These are phyloP conservation scores for Mediolabrus comicus DNA, from an alignment of 108 stramenopile species.

Conservation along the genomic window DNA sequence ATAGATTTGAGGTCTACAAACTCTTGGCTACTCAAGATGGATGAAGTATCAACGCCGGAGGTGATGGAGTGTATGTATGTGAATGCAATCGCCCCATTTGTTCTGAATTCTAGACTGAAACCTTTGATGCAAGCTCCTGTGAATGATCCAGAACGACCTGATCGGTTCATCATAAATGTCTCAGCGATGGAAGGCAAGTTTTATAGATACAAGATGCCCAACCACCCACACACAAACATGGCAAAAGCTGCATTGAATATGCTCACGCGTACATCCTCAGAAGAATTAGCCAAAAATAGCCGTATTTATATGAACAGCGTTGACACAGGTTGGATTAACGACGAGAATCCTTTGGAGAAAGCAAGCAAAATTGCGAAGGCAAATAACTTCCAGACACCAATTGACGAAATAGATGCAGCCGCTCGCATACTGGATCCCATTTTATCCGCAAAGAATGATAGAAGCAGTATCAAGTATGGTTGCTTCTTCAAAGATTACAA, in stretches of 20 bases:
- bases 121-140: slow-evolving; percentile 68
- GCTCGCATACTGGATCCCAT: slow-evolving; percentile 86
- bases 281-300: slow-evolving; percentile 75
- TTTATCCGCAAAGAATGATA: slow-evolving; percentile 60
- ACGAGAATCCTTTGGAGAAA: slow-evolving; percentile 86
- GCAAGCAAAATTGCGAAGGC: slow-evolving; percentile 74
- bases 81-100: slow-evolving; percentile 91
- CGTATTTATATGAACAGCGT: slow-evolving; percentile 89
- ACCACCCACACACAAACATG: slow-evolving; percentile 93
- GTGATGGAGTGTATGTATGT: slow-evolving; percentile 90
- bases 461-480: slow-evolving; percentile 46
- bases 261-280: slow-evolving; percentile 86
- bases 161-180: slow-evolving; percentile 90
- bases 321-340: slow-evolving; percentile 94
- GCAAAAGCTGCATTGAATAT: slow-evolving; percentile 94
- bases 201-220: slow-evolving; percentile 89
- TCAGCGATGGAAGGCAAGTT: slow-evolving; percentile 95
- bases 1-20: slow-evolving; percentile 81
- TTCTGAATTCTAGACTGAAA: slow-evolving; percentile 82
- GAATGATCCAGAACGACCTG: slow-evolving; percentile 34
- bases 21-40: slow-evolving; percentile 90
- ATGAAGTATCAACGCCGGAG: slow-evolving; percentile 87
- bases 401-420: slow-evolving; percentile 93
- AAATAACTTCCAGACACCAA: slow-evolving; percentile 90
- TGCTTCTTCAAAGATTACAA: slow-evolving; percentile 87